Percentiles rank a stretch among this genome's conserved stretches.
Conservation (phyloP, 2,329 filamentous ascomycete species). For the Cladosporium sp. region DNA sequence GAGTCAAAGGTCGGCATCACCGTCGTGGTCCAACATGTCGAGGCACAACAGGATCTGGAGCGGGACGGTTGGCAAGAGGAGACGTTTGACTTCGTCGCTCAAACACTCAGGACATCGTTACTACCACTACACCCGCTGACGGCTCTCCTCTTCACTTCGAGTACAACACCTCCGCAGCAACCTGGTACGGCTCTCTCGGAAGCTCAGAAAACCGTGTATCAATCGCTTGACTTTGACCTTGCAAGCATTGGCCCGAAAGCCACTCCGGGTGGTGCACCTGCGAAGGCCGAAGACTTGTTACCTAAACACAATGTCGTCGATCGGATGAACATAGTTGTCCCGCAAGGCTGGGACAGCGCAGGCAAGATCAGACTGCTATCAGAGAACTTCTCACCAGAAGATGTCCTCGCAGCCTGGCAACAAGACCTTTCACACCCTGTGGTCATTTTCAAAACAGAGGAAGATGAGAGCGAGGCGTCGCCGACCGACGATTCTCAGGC, state of each 20-base stretch:
- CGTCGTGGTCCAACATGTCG: slow-evolving; percentile 93
- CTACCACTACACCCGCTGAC: slow-evolving; percentile 63
- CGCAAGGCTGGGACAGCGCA: slow-evolving; percentile 98
- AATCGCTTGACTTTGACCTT: slow-evolving; percentile 58
- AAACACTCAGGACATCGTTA: slow-evolving; percentile 84
- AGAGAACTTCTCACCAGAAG: slow-evolving; percentile 89
- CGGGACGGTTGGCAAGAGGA: slow-evolving; percentile 93
- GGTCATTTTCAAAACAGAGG: slow-evolving; percentile 53
- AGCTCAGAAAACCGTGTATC: slow-evolving; percentile 76
- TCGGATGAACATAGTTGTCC: slow-evolving; percentile 74
- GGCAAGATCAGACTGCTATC: slow-evolving; percentile 90
- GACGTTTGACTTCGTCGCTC: slow-evolving; percentile 91
- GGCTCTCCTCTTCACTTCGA: slow-evolving; percentile 44
- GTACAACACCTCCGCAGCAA: slow-evolving; percentile 30
- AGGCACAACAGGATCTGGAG: slow-evolving; percentile 86
- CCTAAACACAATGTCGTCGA: slow-evolving; percentile 57
- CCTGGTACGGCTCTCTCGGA: slow-evolving; percentile 29
- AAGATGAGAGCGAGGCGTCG: slow-evolving; percentile 38
- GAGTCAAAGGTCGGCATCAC: slow-evolving; percentile 86
- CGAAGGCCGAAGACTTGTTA: slow-evolving; percentile 54
- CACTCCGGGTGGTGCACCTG: slow-evolving; percentile 46
- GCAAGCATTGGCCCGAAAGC: slow-evolving; percentile 20
- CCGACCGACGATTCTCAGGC: slow-evolving; percentile 25
- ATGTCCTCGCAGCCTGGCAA: slow-evolving; percentile 73
- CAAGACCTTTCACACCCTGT: slow-evolving; percentile 23